Percentiles rank a stretch among this genome's conserved stretches.
Evolutionary conservation across 129 eudicot genomes (phyloP).

Genomic region (Gnaphalium uliginosum): DNA sequence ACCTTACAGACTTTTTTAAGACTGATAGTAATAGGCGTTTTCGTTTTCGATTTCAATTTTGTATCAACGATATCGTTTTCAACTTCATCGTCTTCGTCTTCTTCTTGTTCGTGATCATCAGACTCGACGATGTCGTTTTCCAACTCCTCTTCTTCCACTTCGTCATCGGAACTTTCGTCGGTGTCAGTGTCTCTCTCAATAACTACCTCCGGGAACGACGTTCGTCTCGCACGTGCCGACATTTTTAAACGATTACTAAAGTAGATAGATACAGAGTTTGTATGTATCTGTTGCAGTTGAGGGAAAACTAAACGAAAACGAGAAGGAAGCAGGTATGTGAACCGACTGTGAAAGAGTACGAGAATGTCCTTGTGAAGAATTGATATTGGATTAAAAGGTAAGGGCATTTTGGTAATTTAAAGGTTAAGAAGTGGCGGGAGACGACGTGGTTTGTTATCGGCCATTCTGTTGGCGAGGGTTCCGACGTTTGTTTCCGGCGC

Average conservation of each 20-base stretch:
- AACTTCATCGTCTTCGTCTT: slow-evolving; percentile 32
- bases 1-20: slow-evolving; percentile 94
- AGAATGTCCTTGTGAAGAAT: slow-evolving; percentile 16
- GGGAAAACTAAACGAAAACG: not conserved
- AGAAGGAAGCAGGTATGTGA: slow-evolving; percentile 17
- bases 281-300: not conserved
- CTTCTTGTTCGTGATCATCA: slow-evolving; percentile 39
- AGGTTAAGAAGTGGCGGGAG: slow-evolving; percentile 55
- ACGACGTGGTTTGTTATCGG: slow-evolving; percentile 50
- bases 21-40: slow-evolving; percentile 63
- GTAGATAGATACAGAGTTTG: not conserved
- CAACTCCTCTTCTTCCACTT: slow-evolving; percentile 47
- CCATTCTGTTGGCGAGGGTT: slow-evolving; percentile 23
- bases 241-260: slow-evolving; percentile 31
- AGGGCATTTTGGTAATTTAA: slow-evolving; percentile 29
- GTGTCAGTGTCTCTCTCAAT: slow-evolving; percentile 69
- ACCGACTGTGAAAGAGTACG: slow-evolving; percentile 27
- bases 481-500: slow-evolving; percentile 1
- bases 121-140: slow-evolving; percentile 48
- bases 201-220: slow-evolving; percentile 62
- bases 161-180: slow-evolving; percentile 64
- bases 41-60: slow-evolving; percentile 46
- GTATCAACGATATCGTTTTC: slow-evolving; percentile 29
- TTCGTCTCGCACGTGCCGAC: slow-evolving; percentile 55
- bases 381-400: not conserved